Percentiles rank a stretch among this genome's conserved stretches.
Conservation (phyloP, 202 grass and related monocot genomes). For the Cymbopogon flexuosus region DNA sequence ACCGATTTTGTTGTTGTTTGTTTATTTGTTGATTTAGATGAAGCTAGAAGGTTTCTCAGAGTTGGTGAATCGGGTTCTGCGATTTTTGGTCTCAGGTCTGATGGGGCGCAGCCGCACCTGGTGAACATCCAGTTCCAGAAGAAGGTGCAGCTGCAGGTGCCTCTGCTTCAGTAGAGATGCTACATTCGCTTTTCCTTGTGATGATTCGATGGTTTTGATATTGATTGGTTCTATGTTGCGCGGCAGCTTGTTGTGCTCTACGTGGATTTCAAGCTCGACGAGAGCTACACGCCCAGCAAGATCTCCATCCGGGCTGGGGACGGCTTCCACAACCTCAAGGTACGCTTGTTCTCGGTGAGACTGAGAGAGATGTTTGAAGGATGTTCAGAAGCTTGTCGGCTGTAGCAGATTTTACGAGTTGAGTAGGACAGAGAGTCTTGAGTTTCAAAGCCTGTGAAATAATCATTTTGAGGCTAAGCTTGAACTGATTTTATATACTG, state of each 20-base stretch:
- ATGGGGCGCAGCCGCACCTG: constrained; percentile 83
- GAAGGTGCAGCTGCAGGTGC: constrained; percentile 83
- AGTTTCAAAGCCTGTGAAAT: background rate
- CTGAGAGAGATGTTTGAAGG: too few species aligned
- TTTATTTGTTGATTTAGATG: too few species aligned
- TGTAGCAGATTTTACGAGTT: background rate
- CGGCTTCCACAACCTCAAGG: constrained; percentile 97
- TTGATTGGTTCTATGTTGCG: background rate
- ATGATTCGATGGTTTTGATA: background rate
- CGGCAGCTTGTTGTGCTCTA: constrained; percentile 71
- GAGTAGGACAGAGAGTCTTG: background rate
- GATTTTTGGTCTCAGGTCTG: constrained; percentile 49
- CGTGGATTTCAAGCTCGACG: constrained; percentile 94
- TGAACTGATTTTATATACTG: background rate
- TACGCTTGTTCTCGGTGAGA: background rate
- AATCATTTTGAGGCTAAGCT: background rate
- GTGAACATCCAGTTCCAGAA: constrained; percentile 94
- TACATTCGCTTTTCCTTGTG: background rate
- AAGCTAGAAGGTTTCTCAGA: background rate
- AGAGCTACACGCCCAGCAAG: constrained; percentile 98
- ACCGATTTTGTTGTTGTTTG: too few species aligned
- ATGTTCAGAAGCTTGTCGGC: background rate
- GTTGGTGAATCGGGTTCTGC: background rate
- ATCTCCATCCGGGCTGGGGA: constrained; percentile 85
- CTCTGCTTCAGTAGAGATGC: constrained; percentile 11